phyloP scores from a whole-genome alignment of 225 moss, liverwort and hornwort species.

The Pseudisothecium myosuroides region DNA sequence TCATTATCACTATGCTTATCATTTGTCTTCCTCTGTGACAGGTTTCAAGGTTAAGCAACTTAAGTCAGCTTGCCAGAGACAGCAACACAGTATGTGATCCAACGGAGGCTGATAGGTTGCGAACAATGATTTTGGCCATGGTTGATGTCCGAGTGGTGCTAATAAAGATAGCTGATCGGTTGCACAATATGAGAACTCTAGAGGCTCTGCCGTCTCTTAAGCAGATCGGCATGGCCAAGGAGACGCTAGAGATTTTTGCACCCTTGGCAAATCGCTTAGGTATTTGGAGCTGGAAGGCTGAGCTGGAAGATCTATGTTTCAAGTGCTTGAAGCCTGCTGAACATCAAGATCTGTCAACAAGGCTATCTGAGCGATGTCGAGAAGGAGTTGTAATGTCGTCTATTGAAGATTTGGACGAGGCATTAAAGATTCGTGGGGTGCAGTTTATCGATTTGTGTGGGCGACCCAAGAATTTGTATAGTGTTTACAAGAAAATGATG shows the following conservation, averaged over 20 bases:
- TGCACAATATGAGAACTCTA: background rate
- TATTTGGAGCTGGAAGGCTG: background rate
- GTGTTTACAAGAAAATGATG: background rate
- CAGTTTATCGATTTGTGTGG: background rate
- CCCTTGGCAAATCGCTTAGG: background rate
- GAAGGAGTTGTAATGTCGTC: background rate
- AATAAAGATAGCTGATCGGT: background rate
- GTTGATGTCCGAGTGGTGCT: background rate
- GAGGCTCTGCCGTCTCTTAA: background rate
- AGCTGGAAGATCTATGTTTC: background rate
- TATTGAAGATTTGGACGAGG: background rate
- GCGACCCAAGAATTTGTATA: background rate
- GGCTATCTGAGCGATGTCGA: background rate
- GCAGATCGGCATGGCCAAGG: background rate
- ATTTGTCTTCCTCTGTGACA: background rate
- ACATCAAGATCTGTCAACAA: background rate
- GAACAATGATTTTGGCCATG: background rate
- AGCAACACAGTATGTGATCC: background rate
- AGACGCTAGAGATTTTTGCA: background rate
- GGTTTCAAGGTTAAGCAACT: background rate
- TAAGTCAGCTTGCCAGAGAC: background rate
- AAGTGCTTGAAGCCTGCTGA: background rate
- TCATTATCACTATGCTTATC: background rate
- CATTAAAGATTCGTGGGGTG: background rate
- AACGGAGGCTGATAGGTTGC: background rate